These are phyloP conservation scores for Candida pseudofarinosa DNA, from an alignment of 805 yeast genomes.

Conservation along the genomic window DNA sequence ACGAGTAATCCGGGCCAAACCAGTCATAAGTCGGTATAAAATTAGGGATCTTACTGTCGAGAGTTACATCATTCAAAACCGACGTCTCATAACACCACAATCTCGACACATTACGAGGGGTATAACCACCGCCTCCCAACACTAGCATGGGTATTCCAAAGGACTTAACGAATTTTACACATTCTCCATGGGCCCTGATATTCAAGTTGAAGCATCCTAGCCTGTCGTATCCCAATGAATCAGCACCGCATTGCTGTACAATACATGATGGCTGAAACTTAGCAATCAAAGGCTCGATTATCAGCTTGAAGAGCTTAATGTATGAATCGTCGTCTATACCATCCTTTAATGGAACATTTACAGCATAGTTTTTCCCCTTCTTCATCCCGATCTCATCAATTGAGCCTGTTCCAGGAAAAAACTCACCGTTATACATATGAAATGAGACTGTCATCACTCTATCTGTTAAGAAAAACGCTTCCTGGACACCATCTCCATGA, in stretches of 20 bases:
- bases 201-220: slow-evolving; percentile 91
- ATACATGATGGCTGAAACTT: slow-evolving; percentile 92
- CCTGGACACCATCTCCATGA: slow-evolving; percentile 98
- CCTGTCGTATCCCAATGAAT: slow-evolving; percentile 88
- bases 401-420: slow-evolving; percentile 96
- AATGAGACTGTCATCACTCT: slow-evolving; percentile 95
- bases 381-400: slow-evolving; percentile 87
- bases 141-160: slow-evolving; percentile 89
- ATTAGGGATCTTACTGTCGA: slow-evolving; percentile 51
- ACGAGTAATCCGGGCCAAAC: slow-evolving; percentile 86
- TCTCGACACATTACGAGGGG: slow-evolving; percentile 91
- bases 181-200: slow-evolving; percentile 91
- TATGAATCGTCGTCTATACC: slow-evolving; percentile 94
- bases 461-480: slow-evolving; percentile 92
- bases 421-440: slow-evolving; percentile 91
- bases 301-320: slow-evolving; percentile 68
- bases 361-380: slow-evolving; percentile 80
- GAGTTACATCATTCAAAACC: slow-evolving; percentile 58
- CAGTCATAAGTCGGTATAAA: slow-evolving; percentile 71
- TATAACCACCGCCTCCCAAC: slow-evolving; percentile 97
- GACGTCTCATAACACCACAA: slow-evolving; percentile 96
- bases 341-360: slow-evolving; percentile 89
- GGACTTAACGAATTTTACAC: slow-evolving; percentile 83
- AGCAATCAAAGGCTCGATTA: slow-evolving; percentile 85
- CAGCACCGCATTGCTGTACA: slow-evolving; percentile 97